A percentile compares a stretch with the other conserved stretches of the same genome.
Conservation (phyloP, 2,329 filamentous ascomycete genomes). For the Ophiognomonia clavigignenti-juglandacearum region DNA sequence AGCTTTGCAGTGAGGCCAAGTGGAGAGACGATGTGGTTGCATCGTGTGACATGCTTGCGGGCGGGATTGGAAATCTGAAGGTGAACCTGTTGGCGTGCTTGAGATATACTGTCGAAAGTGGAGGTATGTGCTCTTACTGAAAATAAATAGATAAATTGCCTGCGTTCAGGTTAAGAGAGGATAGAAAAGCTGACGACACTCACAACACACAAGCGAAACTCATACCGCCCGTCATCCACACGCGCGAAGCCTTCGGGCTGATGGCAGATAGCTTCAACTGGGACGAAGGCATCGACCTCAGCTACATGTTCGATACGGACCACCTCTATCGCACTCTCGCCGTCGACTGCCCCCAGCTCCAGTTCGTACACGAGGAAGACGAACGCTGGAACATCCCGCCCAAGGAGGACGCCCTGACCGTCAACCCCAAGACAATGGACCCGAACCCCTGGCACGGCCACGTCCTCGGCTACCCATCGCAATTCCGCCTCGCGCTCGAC, state of each 20-base stretch:
- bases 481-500: constrained; percentile 9
- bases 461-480: constrained; percentile 1
- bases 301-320: constrained; percentile 15
- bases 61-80: constrained; percentile 16
- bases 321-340: constrained; percentile 12
- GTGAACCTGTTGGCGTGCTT: constrained; percentile 10
- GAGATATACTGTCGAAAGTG: constrained; percentile 10
- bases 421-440: constrained; percentile 5
- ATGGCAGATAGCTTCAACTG: constrained; percentile 14
- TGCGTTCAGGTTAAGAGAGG: no score
- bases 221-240: constrained; percentile 7
- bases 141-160: neutral
- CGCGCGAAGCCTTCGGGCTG: constrained; percentile 6
- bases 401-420: neutral
- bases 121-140: neutral
- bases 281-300: constrained; percentile 6
- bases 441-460: neutral
- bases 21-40: constrained; percentile 12
- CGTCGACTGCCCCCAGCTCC: constrained; percentile 13
- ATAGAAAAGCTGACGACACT: neutral
- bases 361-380: constrained; percentile 8
- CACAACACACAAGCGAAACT: constrained; percentile 5
- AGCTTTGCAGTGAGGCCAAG: constrained; percentile 9
- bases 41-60: constrained; percentile 10
- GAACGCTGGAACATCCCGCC: constrained; percentile 4